Conservation (phyloP, 306 rosid species). For the Acacia confusa region DNA sequence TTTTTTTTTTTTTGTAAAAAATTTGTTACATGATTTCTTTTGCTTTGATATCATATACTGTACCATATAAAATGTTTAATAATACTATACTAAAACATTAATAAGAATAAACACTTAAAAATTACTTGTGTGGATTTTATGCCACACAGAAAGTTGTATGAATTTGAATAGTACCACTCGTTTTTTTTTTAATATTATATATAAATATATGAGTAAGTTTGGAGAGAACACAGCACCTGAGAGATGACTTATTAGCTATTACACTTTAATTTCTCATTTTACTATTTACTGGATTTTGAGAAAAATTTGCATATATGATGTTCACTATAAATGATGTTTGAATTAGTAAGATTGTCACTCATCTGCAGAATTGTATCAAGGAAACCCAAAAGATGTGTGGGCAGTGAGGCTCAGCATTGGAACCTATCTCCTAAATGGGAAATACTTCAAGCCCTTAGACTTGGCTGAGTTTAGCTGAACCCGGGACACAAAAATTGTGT, state of each 20-base stretch:
- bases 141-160: neutral
- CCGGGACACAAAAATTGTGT: neutral
- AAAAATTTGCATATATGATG: neutral
- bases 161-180: neutral
- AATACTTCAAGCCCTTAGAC: constrained; percentile 78
- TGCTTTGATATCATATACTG: neutral
- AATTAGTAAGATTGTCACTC: neutral
- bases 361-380: constrained; percentile 76
- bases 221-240: neutral
- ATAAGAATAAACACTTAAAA: neutral
- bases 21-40: neutral
- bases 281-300: neutral
- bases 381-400: constrained; percentile 87
- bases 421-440: constrained; percentile 81
- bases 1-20: neutral
- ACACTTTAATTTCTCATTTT: neutral
- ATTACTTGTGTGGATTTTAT: neutral
- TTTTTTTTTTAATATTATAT: neutral
- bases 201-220: neutral
- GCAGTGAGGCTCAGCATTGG: constrained; percentile 74
- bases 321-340: neutral
- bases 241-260: neutral
- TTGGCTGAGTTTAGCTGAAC: constrained; percentile 44
- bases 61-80: neutral
- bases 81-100: neutral